Percentiles rank a stretch among this genome's conserved stretches.
phyloP scores from a whole-genome alignment of 108 stramenopile genomes.

The Skeletonema potamos region DNA sequence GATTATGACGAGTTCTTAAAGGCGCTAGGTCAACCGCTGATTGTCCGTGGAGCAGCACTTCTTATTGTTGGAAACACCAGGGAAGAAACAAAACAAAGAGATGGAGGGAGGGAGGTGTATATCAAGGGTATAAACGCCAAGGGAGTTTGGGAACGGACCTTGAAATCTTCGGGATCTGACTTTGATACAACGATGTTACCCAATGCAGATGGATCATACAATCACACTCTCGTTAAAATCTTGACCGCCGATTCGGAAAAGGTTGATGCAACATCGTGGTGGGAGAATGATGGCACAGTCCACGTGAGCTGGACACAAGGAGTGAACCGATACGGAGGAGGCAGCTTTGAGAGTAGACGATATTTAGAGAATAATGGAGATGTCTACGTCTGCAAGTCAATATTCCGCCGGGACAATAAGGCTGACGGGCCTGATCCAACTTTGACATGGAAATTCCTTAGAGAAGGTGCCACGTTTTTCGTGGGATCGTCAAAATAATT shows the following conservation, averaged over 20 bases:
- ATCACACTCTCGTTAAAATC: slow-evolving; percentile 26
- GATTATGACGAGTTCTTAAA: slow-evolving; percentile 75
- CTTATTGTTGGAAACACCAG: slow-evolving; percentile 61
- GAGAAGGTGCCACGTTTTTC: slow-evolving; percentile 31
- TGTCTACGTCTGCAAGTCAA: slow-evolving; percentile 68
- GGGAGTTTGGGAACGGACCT: slow-evolving; percentile 71
- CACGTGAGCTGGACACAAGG: slow-evolving; percentile 75
- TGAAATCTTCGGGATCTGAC: slow-evolving; percentile 59
- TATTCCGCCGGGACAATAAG: slow-evolving; percentile 46
- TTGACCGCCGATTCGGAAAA: slow-evolving; percentile 70
- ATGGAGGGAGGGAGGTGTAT: slow-evolving; percentile 50
- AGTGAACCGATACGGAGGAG: slow-evolving; percentile 73
- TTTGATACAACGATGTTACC: slow-evolving; percentile 12
- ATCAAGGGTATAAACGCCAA: slow-evolving; percentile 65
- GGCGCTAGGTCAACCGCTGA: slow-evolving; percentile 64
- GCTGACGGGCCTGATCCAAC: slow-evolving; percentile 39
- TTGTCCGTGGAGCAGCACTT: slow-evolving; percentile 71
- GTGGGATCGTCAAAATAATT: background rate
- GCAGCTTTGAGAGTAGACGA: slow-evolving; percentile 68
- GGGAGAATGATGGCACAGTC: slow-evolving; percentile 67
- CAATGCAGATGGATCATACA: slow-evolving; percentile 25
- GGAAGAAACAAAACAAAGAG: slow-evolving; percentile 64
- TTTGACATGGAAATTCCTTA: slow-evolving; percentile 39
- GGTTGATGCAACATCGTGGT: slow-evolving; percentile 75
- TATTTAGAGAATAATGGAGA: slow-evolving; percentile 58